These are phyloP conservation scores for Termitomyces sp. DNA, from an alignment of 768 basidiomycete species.

Conservation along the genomic window DNA sequence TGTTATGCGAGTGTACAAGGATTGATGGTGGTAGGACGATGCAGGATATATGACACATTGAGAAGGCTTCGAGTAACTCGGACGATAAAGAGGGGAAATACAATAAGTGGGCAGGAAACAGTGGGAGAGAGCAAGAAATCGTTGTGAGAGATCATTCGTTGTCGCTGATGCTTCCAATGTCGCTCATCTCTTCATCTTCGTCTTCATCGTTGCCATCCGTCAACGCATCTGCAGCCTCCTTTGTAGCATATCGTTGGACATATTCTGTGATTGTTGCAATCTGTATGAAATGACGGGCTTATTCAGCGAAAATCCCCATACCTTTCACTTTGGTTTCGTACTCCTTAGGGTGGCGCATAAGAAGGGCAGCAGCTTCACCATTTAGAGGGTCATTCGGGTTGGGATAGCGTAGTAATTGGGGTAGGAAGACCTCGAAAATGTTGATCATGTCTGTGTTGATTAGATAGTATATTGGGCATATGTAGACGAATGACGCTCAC, in stretches of 20 bases:
- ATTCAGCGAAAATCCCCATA: slow-evolving; percentile 25
- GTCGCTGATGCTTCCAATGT: slow-evolving; percentile 79
- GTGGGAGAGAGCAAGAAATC: neutral
- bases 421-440: slow-evolving; percentile 97
- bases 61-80: slow-evolving; percentile 3
- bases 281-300: neutral
- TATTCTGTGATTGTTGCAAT: slow-evolving; percentile 62
- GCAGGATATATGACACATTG: slow-evolving; percentile 19
- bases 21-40: slow-evolving; percentile 8
- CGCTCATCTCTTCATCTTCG: slow-evolving; percentile 85
- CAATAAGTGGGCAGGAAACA: slow-evolving; percentile 7
- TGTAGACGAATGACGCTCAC: slow-evolving; percentile 46
- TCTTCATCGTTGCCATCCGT: slow-evolving; percentile 60
- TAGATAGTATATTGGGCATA: neutral
- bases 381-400: slow-evolving; percentile 98
- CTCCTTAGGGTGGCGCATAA: slow-evolving; percentile 96
- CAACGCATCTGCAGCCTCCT: slow-evolving; percentile 82
- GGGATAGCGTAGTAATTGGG: slow-evolving; percentile 94
- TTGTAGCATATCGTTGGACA: slow-evolving; percentile 91
- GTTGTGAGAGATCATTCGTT: slow-evolving; percentile 40
- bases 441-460: slow-evolving; percentile 88
- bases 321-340: slow-evolving; percentile 95
- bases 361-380: slow-evolving; percentile 93
- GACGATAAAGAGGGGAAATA: slow-evolving; percentile 12
- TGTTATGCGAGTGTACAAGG: slow-evolving; percentile 14